Conservation (phyloP, 495 filamentous ascomycete genomes). For the Talaromyces proteolyticus region DNA sequence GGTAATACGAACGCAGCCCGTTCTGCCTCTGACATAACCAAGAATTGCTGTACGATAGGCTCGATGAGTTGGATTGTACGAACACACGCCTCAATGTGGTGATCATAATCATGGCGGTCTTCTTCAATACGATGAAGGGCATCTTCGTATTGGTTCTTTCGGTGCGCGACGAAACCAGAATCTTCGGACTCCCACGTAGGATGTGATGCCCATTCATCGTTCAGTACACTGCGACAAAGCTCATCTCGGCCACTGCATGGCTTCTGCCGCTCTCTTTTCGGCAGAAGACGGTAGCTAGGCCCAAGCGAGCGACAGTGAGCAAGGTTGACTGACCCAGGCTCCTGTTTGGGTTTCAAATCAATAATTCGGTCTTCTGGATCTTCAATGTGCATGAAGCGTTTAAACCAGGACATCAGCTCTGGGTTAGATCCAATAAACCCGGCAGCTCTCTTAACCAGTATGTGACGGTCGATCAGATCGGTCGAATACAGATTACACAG, state of each 20-base stretch:
- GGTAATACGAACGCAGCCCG: slow-evolving; percentile 68
- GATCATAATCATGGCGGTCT: slow-evolving; percentile 97
- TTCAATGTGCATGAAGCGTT: slow-evolving; percentile 65
- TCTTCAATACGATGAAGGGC: slow-evolving; percentile 93
- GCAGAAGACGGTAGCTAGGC: slow-evolving; percentile 89
- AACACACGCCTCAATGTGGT: slow-evolving; percentile 88
- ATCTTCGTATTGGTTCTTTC: slow-evolving; percentile 93
- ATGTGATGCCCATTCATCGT: slow-evolving; percentile 98
- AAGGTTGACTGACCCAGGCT: slow-evolving; percentile 71
- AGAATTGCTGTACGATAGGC: slow-evolving; percentile 84
- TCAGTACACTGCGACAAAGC: slow-evolving; percentile 84
- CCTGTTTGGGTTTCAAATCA: slow-evolving; percentile 67
- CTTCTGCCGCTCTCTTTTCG: slow-evolving; percentile 80
- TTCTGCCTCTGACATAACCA: slow-evolving; percentile 66
- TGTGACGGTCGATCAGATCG: slow-evolving; percentile 77
- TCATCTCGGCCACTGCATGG: slow-evolving; percentile 90
- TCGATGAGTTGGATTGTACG: slow-evolving; percentile 94
- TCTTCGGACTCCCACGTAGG: slow-evolving; percentile 99
- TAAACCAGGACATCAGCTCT: slow-evolving; percentile 84
- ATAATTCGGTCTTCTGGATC: slow-evolving; percentile 68
- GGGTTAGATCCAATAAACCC: slow-evolving; percentile 82
- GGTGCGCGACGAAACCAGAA: slow-evolving; percentile 94
- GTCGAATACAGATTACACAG: slow-evolving; percentile 90
- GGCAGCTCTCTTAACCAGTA: slow-evolving; percentile 73
- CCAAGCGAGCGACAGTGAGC: slow-evolving; percentile 91